Base-by-base conservation (phyloP, 352 stramenopile species). In the Pythium volutum region DNA sequence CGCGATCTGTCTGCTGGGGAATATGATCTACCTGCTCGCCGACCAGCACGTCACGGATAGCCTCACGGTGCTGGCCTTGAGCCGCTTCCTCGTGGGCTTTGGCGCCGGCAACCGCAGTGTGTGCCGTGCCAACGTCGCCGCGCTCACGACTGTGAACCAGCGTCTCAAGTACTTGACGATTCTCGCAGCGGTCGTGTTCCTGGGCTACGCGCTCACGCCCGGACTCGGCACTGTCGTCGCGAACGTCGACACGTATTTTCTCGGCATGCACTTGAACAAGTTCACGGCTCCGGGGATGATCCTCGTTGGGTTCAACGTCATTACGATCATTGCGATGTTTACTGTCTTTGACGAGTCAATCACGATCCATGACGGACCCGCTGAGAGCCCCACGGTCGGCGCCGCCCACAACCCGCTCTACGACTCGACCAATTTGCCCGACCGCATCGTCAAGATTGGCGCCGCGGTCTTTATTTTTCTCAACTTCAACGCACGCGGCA, bases 401-500 rank as follows among this genome's bases (percentile, higher is more conserved):
- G 63, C 51, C 3, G 69, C 51, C 22, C 76, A 62, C 46, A 88
- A 85, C 61, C 71, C 75, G 23, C 48, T 87, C 34, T 84, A 78
- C 47, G 59, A 86, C 36, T 57, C 74, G 48, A 88, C 73, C n/a
- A 72, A 64, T 5, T 72, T 89, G 49, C 76, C 83, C 2, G 76
- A 85, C 46, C 74, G 75, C 34, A 75, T 93, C 49, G 78, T 93
- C n/a, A 81, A 81, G 56, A 83, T 87, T 56, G 83, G 83, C 34
- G 79, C 78, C 0, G 64, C 79, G 20, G 79, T 93, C 11, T 93
- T 91, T 62, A 91, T 93, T 64, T 84, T 86, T 62, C 68, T 93
- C 31, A 93, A 93, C 69, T 88, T 91, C 62, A 83, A 72, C 46
- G 80, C 79, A 4, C 79, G 84, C 20, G 84, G 81, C 23, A 91